Evolutionary conservation across 163 green algal species (phyloP), one percentile per base, ranked within the genome.

Genomic region (Prototheca stagnorum): DNA sequence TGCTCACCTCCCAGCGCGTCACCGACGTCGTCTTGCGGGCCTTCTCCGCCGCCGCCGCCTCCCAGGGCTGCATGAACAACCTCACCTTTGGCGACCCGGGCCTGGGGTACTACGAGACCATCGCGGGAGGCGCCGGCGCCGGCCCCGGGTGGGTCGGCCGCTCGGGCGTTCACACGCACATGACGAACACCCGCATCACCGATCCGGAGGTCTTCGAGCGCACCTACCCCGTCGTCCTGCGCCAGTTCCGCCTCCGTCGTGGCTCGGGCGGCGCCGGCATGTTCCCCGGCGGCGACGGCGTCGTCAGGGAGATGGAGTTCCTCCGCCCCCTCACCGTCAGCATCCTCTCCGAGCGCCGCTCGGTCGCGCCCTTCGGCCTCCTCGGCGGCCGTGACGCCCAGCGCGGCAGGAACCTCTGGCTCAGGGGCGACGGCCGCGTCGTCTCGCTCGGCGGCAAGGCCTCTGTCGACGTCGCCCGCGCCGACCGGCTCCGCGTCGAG

Each of bases 141-240:
- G 90, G 90, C 0, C 81, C 84, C 0, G 65, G 65, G 20, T 99
- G 84, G 83, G 51, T 86, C 31, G 90, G 90, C 20, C 79, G 77
- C 45, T 80, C 60, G 53, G 90, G 82, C 5, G 85, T 97, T 44
- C 90, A 99, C 66, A 93, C 79, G 1, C 90, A 99, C 81, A 99
- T 99, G 90, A 99, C 90, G 61, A 98, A 99, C 70, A 96, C 88
- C 11, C 77, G 89, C 29, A 96, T 97, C 70, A 99, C 90, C 1
- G 86, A 96, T 64, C 84, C 86, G 1, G 87, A 97, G 59, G 92
- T 96, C 25, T 60, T 97, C 26, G 90, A 99, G 74, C 56, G 80
- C 4, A 65, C 80, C 2, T 93, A 92, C 59, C 85, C 85, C 1
- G 79, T 95, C 15, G 78, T 93, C 49, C 59, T 98, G 59, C 70